phyloP scores from a whole-genome alignment of 2,329 filamentous ascomycete genomes.

The Ceratocystis ficicola region DNA sequence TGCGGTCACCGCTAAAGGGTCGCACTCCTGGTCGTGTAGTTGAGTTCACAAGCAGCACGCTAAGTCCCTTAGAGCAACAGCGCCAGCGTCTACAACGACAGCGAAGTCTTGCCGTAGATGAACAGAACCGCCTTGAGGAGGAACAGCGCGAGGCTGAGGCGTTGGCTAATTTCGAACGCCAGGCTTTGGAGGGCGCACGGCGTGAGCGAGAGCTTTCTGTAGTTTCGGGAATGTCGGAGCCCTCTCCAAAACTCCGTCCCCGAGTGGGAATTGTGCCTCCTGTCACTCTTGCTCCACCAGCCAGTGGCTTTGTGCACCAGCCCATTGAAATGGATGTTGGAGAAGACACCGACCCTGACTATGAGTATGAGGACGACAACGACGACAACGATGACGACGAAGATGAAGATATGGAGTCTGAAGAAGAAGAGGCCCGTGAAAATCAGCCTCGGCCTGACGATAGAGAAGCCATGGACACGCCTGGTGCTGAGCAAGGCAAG shows the following conservation, averaged over 20 bases:
- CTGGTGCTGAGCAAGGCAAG: background rate
- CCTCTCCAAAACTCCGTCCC: constrained; percentile 1
- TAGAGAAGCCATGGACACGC: background rate
- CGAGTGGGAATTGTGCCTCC: constrained; percentile 18
- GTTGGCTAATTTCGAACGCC: constrained; percentile 15
- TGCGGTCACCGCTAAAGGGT: constrained; percentile 46
- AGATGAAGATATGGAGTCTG: constrained; percentile 7
- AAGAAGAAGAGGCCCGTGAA: constrained; percentile 9
- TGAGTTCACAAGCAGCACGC: constrained; percentile 42
- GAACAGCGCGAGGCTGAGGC: constrained; percentile 13
- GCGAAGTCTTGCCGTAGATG: constrained; percentile 5
- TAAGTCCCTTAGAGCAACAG: constrained; percentile 36
- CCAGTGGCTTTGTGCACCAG: constrained; percentile 20
- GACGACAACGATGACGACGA: background rate
- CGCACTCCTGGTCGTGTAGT: constrained; percentile 48
- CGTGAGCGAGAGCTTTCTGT: constrained; percentile 17
- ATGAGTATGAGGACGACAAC: constrained; percentile 12
- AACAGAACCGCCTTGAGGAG: background rate
- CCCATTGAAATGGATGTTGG: constrained; percentile 18
- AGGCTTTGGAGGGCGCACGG: constrained; percentile 22
- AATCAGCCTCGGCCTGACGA: background rate
- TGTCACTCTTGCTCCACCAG: constrained; percentile 14
- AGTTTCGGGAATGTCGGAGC: background rate
- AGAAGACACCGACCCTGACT: constrained; percentile 18
- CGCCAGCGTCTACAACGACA: constrained; percentile 17